Evolutionary conservation across 2,329 filamentous ascomycete species (phyloP).

Genomic region (Hymenoscyphus infarciens): DNA sequence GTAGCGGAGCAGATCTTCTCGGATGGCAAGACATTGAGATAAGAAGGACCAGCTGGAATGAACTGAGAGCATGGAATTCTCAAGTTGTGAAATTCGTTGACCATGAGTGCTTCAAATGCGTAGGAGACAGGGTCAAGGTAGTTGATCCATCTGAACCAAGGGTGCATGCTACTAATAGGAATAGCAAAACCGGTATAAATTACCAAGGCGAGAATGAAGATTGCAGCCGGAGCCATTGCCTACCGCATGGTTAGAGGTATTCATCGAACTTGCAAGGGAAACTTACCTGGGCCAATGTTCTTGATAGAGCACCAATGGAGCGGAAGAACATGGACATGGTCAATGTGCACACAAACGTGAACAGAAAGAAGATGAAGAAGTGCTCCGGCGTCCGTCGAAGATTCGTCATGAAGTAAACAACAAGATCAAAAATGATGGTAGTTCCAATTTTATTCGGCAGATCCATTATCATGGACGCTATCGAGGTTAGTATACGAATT

Average conservation of each 20-base stretch:
- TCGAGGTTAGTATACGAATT: not conserved
- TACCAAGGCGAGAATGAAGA: slow-evolving; percentile 40
- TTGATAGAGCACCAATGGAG: slow-evolving; percentile 70
- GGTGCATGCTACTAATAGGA: slow-evolving; percentile 58
- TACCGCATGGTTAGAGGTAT: not conserved
- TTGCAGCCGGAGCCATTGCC: slow-evolving; percentile 56
- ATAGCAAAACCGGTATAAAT: slow-evolving; percentile 42
- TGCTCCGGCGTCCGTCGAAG: slow-evolving; percentile 68
- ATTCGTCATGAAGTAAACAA: slow-evolving; percentile 84
- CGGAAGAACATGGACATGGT: slow-evolving; percentile 84
- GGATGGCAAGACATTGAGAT: slow-evolving; percentile 15
- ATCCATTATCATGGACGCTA: slow-evolving; percentile 78
- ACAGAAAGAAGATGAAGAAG: slow-evolving; percentile 73
- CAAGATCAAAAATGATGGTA: slow-evolving; percentile 68
- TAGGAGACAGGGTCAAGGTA: slow-evolving; percentile 63
- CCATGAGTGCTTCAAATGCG: slow-evolving; percentile 74
- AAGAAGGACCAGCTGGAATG: slow-evolving; percentile 25
- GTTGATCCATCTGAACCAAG: slow-evolving; percentile 80
- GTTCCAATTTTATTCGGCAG: slow-evolving; percentile 71
- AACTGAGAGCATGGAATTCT: slow-evolving; percentile 26
- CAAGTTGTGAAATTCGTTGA: slow-evolving; percentile 67
- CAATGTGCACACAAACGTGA: slow-evolving; percentile 30
- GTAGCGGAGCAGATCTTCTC: slow-evolving; percentile 51
- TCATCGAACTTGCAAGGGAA: not conserved
- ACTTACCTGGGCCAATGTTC: slow-evolving; percentile 56